Base-by-base conservation (phyloP, 306 rosid species). In the Corylus americana region DNA sequence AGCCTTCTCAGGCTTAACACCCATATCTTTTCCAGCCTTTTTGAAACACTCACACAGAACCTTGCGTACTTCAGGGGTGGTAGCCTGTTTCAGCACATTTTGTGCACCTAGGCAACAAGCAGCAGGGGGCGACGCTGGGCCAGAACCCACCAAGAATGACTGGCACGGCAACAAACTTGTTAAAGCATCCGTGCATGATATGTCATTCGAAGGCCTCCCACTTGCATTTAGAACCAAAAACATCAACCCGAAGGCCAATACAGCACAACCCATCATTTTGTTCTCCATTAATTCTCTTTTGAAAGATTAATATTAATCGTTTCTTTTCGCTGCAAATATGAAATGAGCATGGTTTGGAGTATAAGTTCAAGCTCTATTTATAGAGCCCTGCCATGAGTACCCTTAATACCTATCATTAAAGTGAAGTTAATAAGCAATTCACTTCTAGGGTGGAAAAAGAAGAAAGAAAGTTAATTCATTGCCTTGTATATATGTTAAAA, bases 111-210 rank as follows among this genome's bases (percentile, higher is more conserved):
- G 0, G 13, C 87, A 83, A 12, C 85, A 80, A 2, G 39, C 0
- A 18, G 12, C 1, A 2, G 14, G 5, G 10, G 83, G 87, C 4
- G 37, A 6, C 1, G 53, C 42, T 0, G 71, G 79, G 25, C 42
- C 78, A 3, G 62, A 3, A 9, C 75, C 77, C 16, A 5, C 12
- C 75, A 76, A 53, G 76, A 20, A 77, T 5, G 27, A 9, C 45
- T 39, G 4, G 20, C 89, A 86, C 7, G 81, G 80, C 59, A 25
- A 0, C 78, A 82, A 14, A 48, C 0, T 10, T 0, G 18, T 5
- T 20, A 76, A 0, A 12, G 78, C 86, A 16, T 74, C 70, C 20
- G 57, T 9, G 62, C 86, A 86, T 48, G 83, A 42, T 18, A 82
- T 68, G 7, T 55, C 76, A 27, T 55, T 14, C 18, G 47, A 29